Evolutionary conservation across 2,329 filamentous ascomycete genomes (phyloP).

Genomic region (Paecilomyces sp.): DNA sequence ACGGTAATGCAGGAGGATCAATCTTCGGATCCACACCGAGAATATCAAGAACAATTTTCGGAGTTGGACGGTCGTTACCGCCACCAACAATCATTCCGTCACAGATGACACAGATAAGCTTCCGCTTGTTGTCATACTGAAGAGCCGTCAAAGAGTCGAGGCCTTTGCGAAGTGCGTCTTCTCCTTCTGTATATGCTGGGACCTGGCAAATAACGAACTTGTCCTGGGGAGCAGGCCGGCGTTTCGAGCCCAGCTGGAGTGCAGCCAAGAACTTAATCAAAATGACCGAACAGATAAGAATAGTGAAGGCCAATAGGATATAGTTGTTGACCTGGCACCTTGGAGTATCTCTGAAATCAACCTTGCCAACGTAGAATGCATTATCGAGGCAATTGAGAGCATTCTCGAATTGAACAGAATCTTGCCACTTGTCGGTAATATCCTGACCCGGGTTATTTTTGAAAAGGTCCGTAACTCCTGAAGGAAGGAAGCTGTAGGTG

Average conservation of each 20-base stretch:
- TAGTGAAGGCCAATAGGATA: constrained; percentile 78
- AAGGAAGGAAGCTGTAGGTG: constrained; percentile 66
- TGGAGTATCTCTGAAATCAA: constrained; percentile 72
- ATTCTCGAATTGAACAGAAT: constrained; percentile 48
- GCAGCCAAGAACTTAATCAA: constrained; percentile 84
- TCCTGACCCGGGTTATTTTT: constrained; percentile 72
- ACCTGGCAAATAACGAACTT: constrained; percentile 99
- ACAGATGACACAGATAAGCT: constrained; percentile 92
- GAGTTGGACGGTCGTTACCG: constrained; percentile 92
- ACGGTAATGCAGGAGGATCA: constrained; percentile 86
- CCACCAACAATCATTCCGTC: constrained; percentile 95
- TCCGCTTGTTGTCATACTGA: constrained; percentile 96
- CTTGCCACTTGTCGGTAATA: constrained; percentile 60
- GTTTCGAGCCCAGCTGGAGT: constrained; percentile 86
- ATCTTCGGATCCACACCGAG: constrained; percentile 95
- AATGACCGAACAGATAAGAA: constrained; percentile 75
- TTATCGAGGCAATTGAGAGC: constrained; percentile 76
- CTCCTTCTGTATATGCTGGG: constrained; percentile 94
- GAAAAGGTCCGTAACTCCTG: constrained; percentile 59
- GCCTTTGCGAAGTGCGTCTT: constrained; percentile 87
- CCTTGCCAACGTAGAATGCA: constrained; percentile 72
- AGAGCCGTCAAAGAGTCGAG: constrained; percentile 90
- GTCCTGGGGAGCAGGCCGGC: constrained; percentile 81
- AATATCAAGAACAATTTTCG: constrained; percentile 96
- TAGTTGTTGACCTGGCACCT: constrained; percentile 86